Evolutionary conservation across 2,329 filamentous ascomycete species (phyloP), one percentile per base, ranked within the genome.

Genomic region (Elsinoe perseae): DNA sequence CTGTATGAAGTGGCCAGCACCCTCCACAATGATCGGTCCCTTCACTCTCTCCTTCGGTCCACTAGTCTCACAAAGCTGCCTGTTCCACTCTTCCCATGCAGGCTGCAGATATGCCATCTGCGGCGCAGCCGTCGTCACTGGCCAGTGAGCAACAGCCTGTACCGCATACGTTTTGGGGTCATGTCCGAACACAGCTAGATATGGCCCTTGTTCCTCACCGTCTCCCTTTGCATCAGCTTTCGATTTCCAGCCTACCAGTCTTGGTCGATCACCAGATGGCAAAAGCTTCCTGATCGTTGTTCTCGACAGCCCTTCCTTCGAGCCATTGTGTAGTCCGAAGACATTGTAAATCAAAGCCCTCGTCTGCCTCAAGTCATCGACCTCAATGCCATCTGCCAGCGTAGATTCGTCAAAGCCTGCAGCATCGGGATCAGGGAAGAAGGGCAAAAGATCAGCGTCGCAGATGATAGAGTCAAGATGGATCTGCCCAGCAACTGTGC

Each of bases 401-500:
- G 61, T 62, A 0, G 60, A 55, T 0, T 64, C 62, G 48, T 79
- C 71, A 60, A 81, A 81, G 3, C 57, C 68, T 0, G 70, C 58
- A 0, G 68, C 69, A 56, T 80, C 78, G 0, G 80, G 79, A 59
- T 83, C 74, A 0, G 80, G 80, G 63, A 79, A 80, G 3, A 82
- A 59, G 4, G 75, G 77, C 1, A 80, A 73, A 27, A 79, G 77
- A 61, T 83, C 77, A 0, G 75, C 75, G 62, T 82, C 80, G 14
- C 80, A 77, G 64, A 83, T 75, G 60, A 80, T 77, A 32, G 75
- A 80, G 63, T 83, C 80, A 1, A 84, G 74, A 7, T 82, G 72
- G 1, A 83, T 63, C 21, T 70, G 21, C 43, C 63, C 34, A 8
- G 59, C 50, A 2, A 54, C 32, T 1, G 21, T 53, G 14, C 32